phyloP scores from a whole-genome alignment of 2,329 filamentous ascomycete species.

The Dactylellina drechsleri region DNA sequence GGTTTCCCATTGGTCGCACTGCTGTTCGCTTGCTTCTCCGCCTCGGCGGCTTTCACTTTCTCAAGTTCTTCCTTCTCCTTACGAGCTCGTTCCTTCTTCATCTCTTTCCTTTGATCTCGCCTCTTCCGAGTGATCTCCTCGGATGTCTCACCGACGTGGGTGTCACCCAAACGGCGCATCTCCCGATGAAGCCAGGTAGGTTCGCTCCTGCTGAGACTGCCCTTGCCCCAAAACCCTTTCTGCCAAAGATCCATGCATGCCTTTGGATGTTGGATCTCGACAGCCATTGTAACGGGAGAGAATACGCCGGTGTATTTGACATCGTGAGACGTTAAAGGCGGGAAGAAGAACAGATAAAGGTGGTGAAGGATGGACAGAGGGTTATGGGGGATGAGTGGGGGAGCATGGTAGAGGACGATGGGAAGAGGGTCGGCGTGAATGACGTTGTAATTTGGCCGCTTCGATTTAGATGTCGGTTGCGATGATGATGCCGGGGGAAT shows the following conservation, averaged over 20 bases:
- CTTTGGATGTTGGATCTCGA: conserved; percentile 81
- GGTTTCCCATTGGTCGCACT: conserved; percentile 40
- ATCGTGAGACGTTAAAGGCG: conserved; percentile 72
- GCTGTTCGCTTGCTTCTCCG: conserved; percentile 64
- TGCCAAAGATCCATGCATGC: conserved; percentile 89
- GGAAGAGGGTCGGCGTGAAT: conserved; percentile 86
- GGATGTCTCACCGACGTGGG: conserved; percentile 76
- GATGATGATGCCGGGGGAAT: conserved; percentile 52
- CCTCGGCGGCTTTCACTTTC: conserved; percentile 67
- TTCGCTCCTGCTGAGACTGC: conserved; percentile 90
- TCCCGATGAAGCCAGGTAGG: conserved; percentile 90
- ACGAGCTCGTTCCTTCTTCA: conserved; percentile 92
- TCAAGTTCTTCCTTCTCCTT: conserved; percentile 86
- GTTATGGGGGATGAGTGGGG: conserved; percentile 89
- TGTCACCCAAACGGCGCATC: conserved; percentile 70
- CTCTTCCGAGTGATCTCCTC: conserved; percentile 82
- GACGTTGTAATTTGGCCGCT: conserved; percentile 72
- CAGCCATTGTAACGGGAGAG: conserved; percentile 80
- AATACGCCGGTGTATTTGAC: conserved; percentile 78
- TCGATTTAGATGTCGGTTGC: conserved; percentile 60
- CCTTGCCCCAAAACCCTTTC: conserved; percentile 97
- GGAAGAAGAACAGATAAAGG: conserved; percentile 76
- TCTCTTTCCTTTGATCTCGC: conserved; percentile 80
- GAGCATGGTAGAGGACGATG: conserved; percentile 82
- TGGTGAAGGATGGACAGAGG: conserved; percentile 87